Conservation (phyloP, 352 stramenopile genomes). For the Phytophthora litchii region DNA sequence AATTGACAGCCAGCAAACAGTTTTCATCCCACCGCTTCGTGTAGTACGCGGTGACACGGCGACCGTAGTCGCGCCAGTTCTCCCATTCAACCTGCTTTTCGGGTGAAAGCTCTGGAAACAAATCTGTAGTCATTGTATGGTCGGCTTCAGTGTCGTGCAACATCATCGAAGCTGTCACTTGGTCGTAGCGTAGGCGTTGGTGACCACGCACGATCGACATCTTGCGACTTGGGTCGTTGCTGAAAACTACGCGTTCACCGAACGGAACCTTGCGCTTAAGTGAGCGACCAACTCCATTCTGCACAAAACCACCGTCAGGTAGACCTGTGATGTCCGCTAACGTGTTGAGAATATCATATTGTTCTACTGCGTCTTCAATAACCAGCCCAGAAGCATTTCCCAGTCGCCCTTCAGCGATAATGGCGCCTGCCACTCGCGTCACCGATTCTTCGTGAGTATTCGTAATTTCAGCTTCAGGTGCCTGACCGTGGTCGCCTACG, state of each 20-base stretch:
- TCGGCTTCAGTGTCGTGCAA: constrained; percentile 52
- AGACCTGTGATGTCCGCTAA: constrained; percentile 64
- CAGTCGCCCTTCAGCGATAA: constrained; percentile 57
- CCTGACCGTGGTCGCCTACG: constrained; percentile 58
- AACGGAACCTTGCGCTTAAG: constrained; percentile 44
- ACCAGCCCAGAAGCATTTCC: constrained; percentile 39
- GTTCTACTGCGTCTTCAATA: constrained; percentile 44
- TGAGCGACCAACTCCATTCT: constrained; percentile 59
- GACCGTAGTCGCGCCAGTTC: constrained; percentile 30
- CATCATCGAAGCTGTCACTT: constrained; percentile 41
- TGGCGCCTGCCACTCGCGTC: constrained; percentile 41
- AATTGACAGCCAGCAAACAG: constrained; percentile 22
- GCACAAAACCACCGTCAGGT: constrained; percentile 47
- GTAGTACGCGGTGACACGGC: constrained; percentile 43
- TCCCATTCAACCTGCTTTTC: constrained; percentile 31
- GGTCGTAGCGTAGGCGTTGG: constrained; percentile 46
- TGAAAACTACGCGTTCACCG: constrained; percentile 43
- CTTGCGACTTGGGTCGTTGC: constrained; percentile 57
- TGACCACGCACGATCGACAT: constrained; percentile 52
- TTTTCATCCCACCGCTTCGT: constrained; percentile 43
- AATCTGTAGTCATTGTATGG: constrained; percentile 34
- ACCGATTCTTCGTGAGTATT: constrained; percentile 51
- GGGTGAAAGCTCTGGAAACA: constrained; percentile 33
- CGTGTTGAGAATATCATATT: constrained; percentile 67
- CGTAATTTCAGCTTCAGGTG: constrained; percentile 44